Conservation (phyloP, 2,329 filamentous ascomycete species). For the Colletotrichum shisoi region DNA sequence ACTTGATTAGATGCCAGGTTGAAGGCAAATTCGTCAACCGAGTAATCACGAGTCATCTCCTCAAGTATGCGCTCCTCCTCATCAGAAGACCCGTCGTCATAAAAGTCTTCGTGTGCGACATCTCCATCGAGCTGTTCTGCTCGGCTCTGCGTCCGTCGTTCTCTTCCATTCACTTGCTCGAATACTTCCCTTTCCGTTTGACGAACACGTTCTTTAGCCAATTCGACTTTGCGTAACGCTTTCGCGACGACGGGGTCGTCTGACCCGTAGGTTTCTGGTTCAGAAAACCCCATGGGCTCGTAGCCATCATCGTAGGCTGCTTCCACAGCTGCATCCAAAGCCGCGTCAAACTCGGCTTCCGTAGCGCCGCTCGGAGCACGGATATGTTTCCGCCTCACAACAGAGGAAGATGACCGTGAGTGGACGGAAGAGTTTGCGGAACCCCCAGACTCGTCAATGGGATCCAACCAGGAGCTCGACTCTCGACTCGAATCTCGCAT, state of each 20-base stretch:
- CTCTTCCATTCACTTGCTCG: slow-evolving; percentile 46
- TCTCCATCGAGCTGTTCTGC: slow-evolving; percentile 56
- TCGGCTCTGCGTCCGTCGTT: slow-evolving; percentile 41
- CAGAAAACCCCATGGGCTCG: slow-evolving; percentile 69
- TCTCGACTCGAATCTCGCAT: slow-evolving; percentile 73
- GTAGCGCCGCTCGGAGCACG: slow-evolving; percentile 74
- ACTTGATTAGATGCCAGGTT: slow-evolving; percentile 15
- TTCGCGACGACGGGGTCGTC: slow-evolving; percentile 55
- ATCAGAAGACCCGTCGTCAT: slow-evolving; percentile 69
- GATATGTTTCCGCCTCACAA: slow-evolving; percentile 73
- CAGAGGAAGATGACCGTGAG: slow-evolving; percentile 77
- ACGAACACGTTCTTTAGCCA: slow-evolving; percentile 77
- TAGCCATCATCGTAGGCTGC: slow-evolving; percentile 93
- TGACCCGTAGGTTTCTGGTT: slow-evolving; percentile 30
- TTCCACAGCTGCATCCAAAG: slow-evolving; percentile 92
- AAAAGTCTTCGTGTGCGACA: slow-evolving; percentile 59
- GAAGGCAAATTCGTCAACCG: slow-evolving; percentile 74
- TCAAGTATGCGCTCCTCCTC: slow-evolving; percentile 83
- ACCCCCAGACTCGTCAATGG: slow-evolving; percentile 86
- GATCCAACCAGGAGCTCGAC: slow-evolving; percentile 92
- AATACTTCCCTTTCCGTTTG: slow-evolving; percentile 77
- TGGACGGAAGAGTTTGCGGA: slow-evolving; percentile 82
- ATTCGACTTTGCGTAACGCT: slow-evolving; percentile 71
- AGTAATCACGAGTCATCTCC: slow-evolving; percentile 85
- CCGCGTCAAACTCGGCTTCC: slow-evolving; percentile 91